Conservation (phyloP, 371 early-diverging fungal species). For the Mortierella sp. region DNA sequence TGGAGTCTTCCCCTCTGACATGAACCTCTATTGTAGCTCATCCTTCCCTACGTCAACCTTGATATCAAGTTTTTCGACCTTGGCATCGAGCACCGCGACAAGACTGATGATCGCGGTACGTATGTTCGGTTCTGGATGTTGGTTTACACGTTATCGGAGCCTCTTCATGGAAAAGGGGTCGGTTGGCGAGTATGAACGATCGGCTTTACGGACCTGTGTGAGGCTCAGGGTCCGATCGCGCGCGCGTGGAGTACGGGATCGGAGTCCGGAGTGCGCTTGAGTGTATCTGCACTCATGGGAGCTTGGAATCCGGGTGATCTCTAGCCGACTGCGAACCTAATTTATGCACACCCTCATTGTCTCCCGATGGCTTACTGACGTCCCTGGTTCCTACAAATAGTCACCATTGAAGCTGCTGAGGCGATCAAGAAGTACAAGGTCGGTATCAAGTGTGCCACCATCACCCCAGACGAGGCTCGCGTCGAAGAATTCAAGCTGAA, state of each 20-base stretch:
- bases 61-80: slow-evolving; percentile 95
- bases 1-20: not conserved
- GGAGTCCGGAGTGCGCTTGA: not conserved
- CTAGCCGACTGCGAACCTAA: no score
- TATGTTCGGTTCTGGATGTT: not conserved
- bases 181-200: not conserved
- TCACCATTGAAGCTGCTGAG: slow-evolving; percentile 93
- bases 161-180: not conserved
- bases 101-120: slow-evolving; percentile 57
- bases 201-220: not conserved
- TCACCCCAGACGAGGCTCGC: slow-evolving; percentile 94
- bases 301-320: no score
- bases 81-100: slow-evolving; percentile 90
- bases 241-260: not conserved
- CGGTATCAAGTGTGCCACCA: slow-evolving; percentile 97
- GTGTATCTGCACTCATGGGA: no score
- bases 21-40: slow-evolving; percentile 57
- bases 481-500: slow-evolving; percentile 94
- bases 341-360: no score
- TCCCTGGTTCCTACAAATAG: slow-evolving; percentile 33
- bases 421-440: slow-evolving; percentile 95
- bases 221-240: not conserved
- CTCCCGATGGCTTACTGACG: slow-evolving; percentile 1
- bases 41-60: slow-evolving; percentile 87
- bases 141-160: not conserved